Conservation (phyloP, 1,284 basidiomycete species). For the Taiwanofungus camphoratus region DNA sequence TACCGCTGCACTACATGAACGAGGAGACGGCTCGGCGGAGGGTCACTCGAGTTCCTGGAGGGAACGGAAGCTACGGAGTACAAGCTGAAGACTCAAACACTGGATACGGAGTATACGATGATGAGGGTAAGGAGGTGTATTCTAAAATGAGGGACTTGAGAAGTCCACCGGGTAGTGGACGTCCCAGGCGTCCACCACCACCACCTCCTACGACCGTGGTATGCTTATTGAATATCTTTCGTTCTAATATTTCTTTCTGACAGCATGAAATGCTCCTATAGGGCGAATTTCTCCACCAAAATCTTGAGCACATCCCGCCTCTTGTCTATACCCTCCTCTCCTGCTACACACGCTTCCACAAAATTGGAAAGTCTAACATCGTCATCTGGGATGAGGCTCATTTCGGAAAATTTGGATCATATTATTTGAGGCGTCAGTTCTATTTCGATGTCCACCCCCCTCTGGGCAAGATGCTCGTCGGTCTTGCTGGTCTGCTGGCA, state of each 20-base stretch:
- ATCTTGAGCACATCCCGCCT: conserved; percentile 78
- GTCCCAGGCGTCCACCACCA: conserved; percentile 48
- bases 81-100: conserved; percentile 31
- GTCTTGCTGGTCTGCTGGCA: conserved; percentile 83
- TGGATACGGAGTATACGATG: conserved; percentile 41
- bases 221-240: conserved; percentile 25
- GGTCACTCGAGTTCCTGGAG: conserved; percentile 40
- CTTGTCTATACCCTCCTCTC: conserved; percentile 88
- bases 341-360: conserved; percentile 92
- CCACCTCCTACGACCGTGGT: conserved; percentile 72
- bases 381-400: conserved; percentile 99
- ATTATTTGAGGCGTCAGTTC: conserved; percentile 95
- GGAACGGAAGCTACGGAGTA: conserved; percentile 29
- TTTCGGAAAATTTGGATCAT: conserved; percentile 95
- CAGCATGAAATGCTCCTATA: conserved; percentile 30
- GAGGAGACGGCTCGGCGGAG: conserved; percentile 66
- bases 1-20: conserved; percentile 66
- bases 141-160: conserved; percentile 50
- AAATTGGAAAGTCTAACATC: conserved; percentile 81
- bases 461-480: conserved; percentile 98
- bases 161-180: conserved; percentile 52
- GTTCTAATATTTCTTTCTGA: conserved; percentile 3
- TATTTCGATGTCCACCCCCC: conserved; percentile 99
- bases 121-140: conserved; percentile 72
- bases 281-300: conserved; percentile 78